phyloP scores from a whole-genome alignment of 2,329 filamentous ascomycete species.

The Elsinoe necatrix region DNA sequence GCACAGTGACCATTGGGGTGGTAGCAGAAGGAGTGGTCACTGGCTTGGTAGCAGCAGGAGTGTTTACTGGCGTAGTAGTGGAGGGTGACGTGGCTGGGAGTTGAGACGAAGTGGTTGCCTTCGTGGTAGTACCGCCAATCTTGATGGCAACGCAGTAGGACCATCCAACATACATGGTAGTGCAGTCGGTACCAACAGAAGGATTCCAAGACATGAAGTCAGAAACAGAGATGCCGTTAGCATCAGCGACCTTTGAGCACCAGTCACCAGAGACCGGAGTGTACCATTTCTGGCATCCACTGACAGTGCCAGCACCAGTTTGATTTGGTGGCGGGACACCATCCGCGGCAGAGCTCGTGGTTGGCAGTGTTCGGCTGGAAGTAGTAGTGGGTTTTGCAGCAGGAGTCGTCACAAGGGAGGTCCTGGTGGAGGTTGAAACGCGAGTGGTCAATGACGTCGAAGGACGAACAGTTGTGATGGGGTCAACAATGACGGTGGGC shows the following conservation, averaged over 20 bases:
- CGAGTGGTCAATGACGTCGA: not conserved
- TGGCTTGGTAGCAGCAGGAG: conserved; percentile 3
- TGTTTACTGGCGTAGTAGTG: conserved; percentile 4
- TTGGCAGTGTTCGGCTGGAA: not conserved
- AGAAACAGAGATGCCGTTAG: conserved; percentile 19
- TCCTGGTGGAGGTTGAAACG: not conserved
- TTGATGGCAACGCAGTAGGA: conserved; percentile 24
- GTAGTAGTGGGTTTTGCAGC: not conserved
- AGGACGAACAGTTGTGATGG: not conserved
- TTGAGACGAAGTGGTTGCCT: conserved; percentile 1
- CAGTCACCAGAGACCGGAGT: conserved; percentile 21
- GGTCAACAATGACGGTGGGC: not conserved
- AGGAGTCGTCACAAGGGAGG: not conserved
- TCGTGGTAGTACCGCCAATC: not conserved
- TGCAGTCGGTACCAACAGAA: conserved; percentile 21
- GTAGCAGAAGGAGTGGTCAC: conserved; percentile 5
- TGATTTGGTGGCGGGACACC: not conserved
- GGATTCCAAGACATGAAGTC: conserved; percentile 25
- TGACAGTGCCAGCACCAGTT: not conserved
- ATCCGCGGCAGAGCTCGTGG: not conserved
- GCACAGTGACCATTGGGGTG: not conserved
- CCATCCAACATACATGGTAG: conserved; percentile 20
- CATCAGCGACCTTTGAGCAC: conserved; percentile 21
- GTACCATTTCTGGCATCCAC: conserved; percentile 24
- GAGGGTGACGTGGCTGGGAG: not conserved